Evolutionary conservation across 495 filamentous ascomycete species (phyloP), one percentile per base, ranked within the genome.

Genomic region (Aspergillus egyptiacus): DNA sequence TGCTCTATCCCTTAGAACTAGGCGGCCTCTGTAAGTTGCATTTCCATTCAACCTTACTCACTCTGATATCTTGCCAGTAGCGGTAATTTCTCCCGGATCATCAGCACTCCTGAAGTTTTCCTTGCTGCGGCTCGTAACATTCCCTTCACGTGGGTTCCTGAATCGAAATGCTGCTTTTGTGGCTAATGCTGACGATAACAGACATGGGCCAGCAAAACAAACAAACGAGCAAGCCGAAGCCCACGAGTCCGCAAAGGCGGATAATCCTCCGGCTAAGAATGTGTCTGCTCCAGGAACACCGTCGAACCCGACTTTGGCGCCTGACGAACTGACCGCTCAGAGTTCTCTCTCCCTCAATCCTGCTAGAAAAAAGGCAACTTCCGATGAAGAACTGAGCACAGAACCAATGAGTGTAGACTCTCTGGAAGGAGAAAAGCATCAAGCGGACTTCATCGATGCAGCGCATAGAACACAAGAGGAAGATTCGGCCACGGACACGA

Each of bases 11-110:
- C 35, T 48, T 31, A 63, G 30, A 47, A 46, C 46, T 9, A 49
- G 53, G 40, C 44, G 50, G 31, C 53, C 56, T 7, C 47, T 55
- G 58, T 60, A 60, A 55, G 58, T 53, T 32, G 23, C n/a, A 31
- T 1, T 15, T 25, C 42, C 11, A 11, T 35, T 24, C 32, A n/a
- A 8, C 25, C 45, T 39, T 17, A 14, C 24, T 33, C n/a, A 30
- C 24, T 54, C 50, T 61, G 31, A 61, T 47, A 22, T 9, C 20
- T 25, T 18, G 5, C 18, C 20, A 20, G 35, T 25, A 57, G 50
- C 14, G 40, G 22, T 28, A 40, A 55, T 23, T 57, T 49, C 39
- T 11, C 35, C 15, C 24, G 35, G 17, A 25, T 38, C 6, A 37
- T 63, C 18, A 46, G 54, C 27, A 18, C 48, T 19, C 57, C 60